phyloP scores from a whole-genome alignment of 768 basidiomycete species.

The Scleroderma bovista region DNA sequence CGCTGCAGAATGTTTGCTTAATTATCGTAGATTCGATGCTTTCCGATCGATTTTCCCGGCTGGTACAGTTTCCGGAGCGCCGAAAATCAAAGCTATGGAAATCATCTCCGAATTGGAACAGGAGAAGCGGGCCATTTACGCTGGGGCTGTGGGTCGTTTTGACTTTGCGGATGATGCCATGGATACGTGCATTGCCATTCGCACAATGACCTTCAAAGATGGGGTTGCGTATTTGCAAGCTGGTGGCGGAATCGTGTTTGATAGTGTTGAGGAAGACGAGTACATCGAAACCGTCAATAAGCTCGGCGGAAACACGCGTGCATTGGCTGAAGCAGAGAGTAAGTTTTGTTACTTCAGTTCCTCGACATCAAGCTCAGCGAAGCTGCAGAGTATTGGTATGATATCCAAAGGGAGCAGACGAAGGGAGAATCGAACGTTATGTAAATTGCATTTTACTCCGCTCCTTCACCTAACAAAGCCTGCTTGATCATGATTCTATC shows the following conservation, averaged over 20 bases:
- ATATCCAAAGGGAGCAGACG: conserved; percentile 47
- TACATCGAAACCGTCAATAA: conserved; percentile 96
- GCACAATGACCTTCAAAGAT: conserved; percentile 96
- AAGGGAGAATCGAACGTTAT: conserved; percentile 19
- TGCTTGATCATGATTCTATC: conserved; percentile 23
- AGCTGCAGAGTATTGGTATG: conserved; percentile 61
- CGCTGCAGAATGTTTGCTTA: conserved; percentile 1
- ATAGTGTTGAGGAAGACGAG: conserved; percentile 97
- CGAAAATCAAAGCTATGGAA: conserved; percentile 98
- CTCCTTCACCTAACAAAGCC: conserved; percentile 13
- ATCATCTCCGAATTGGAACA: conserved; percentile 82
- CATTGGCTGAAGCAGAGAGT: conserved; percentile 88
- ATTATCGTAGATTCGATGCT: conserved; percentile 75
- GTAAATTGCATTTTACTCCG: conserved; percentile 10
- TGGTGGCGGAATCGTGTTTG: conserved; percentile 95
- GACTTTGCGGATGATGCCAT: conserved; percentile 93
- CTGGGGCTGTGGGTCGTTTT: conserved; percentile 96
- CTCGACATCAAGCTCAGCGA: conserved; percentile 14
- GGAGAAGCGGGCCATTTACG: conserved; percentile 90
- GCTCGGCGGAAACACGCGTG: conserved; percentile 77
- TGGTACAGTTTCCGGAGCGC: conserved; percentile 97
- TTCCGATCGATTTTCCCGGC: conserved; percentile 99
- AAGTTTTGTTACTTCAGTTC: conserved; percentile 27
- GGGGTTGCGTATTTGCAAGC: conserved; percentile 91
- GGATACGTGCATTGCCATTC: conserved; percentile 98